A percentile compares a stretch with the other conserved stretches of the same genome.
Evolutionary conservation across 495 filamentous ascomycete species (phyloP).

Genomic region (Neurospora sp.): DNA sequence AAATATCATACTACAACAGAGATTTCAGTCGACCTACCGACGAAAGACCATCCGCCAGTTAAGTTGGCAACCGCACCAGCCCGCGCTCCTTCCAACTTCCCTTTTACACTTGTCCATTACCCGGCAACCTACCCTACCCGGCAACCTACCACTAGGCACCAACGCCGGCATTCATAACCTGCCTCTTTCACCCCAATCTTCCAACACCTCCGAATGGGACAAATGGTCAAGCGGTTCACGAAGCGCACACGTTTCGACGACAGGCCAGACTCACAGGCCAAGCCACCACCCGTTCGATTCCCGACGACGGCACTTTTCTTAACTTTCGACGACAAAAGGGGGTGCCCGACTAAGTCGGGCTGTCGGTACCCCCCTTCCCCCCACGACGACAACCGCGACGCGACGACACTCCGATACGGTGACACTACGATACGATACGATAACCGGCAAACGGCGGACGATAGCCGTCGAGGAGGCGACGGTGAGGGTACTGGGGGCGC

Average conservation of each 20-base stretch:
- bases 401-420: too few relatives aligned
- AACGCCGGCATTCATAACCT: too few relatives aligned
- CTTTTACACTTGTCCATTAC: not conserved
- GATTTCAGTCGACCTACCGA: not conserved
- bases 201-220: not conserved
- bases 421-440: too few relatives aligned
- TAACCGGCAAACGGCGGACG: not conserved
- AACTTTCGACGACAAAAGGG: not conserved
- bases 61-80: not conserved
- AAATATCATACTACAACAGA: not conserved
- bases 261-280: not conserved
- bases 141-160: too few relatives aligned
- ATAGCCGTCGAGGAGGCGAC: not conserved
- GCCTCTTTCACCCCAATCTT: not conserved
- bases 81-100: not conserved
- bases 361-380: not conserved
- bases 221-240: not conserved
- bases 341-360: not conserved
- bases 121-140: not conserved
- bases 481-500: not conserved
- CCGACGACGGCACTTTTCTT: not conserved
- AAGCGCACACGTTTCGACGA: not conserved
- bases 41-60: not conserved
- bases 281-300: not conserved
- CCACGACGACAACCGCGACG: too few relatives aligned